These are phyloP conservation scores for Xylariales sp. DNA, from an alignment of 2,329 filamentous ascomycete species.

Conservation along the genomic window DNA sequence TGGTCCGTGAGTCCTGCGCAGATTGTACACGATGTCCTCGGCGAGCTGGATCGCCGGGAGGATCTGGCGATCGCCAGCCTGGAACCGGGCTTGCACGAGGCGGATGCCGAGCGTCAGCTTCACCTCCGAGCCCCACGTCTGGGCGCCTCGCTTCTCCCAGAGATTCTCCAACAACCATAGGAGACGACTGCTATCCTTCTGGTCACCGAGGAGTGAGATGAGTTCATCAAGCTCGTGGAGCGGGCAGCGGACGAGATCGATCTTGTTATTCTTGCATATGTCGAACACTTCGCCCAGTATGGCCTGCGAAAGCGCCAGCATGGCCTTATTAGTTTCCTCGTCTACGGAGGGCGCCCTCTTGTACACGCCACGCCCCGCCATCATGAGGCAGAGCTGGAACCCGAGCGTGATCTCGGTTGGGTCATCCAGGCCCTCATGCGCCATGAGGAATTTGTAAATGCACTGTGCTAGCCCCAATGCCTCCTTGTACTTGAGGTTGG, in stretches of 20 bases:
- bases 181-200: constrained; percentile 29
- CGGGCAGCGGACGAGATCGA: constrained; percentile 34
- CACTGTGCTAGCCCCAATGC: constrained; percentile 28
- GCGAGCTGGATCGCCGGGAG: constrained; percentile 28
- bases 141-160: constrained; percentile 24
- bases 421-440: constrained; percentile 36
- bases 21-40: constrained; percentile 38
- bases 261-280: constrained; percentile 39
- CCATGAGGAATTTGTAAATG: constrained; percentile 35
- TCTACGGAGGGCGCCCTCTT: constrained; percentile 13
- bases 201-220: constrained; percentile 35
- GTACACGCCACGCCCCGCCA: constrained; percentile 34
- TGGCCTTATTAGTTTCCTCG: constrained; percentile 33
- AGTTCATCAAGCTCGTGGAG: constrained; percentile 36
- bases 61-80: constrained; percentile 24
- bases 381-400: constrained; percentile 37
- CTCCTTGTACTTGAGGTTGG: constrained; percentile 31
- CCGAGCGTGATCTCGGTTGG: constrained; percentile 37
- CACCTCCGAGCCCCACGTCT: constrained; percentile 33
- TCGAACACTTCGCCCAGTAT: constrained; percentile 37
- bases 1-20: constrained; percentile 32
- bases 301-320: constrained; percentile 31
- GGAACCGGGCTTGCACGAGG: constrained; percentile 35
- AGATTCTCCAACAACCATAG: constrained; percentile 34
- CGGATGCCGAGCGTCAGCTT: constrained; percentile 34